phyloP scores from a whole-genome alignment of 2,329 filamentous ascomycete species.

The Ceratocystis alfenasii region DNA sequence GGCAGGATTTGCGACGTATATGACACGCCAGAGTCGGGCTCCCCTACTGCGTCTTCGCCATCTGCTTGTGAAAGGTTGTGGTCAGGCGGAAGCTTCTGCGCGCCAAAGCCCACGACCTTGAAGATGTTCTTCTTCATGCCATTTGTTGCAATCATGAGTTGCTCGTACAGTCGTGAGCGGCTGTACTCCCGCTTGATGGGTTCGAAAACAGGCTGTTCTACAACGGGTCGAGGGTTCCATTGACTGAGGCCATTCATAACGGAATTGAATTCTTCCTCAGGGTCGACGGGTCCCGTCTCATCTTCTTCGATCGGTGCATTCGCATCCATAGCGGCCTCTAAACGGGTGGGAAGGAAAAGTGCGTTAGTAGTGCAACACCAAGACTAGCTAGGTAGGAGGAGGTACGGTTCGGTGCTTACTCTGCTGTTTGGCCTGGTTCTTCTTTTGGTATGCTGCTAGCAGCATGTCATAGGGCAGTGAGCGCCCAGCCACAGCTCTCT shows the following conservation, averaged over 20 bases:
- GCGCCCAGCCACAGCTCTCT: constrained; percentile 73
- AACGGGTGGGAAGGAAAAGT: constrained; percentile 22
- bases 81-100: constrained; percentile 41
- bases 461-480: constrained; percentile 89
- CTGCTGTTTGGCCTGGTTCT: constrained; percentile 96
- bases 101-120: constrained; percentile 44
- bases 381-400: constrained; percentile 15
- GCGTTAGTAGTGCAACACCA: constrained; percentile 15
- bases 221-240: constrained; percentile 66
- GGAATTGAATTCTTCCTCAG: constrained; percentile 81
- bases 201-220: constrained; percentile 50
- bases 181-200: constrained; percentile 54
- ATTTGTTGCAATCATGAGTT: constrained; percentile 54
- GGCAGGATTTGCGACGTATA: constrained; percentile 29
- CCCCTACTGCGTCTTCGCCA: constrained; percentile 46
- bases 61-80: constrained; percentile 33
- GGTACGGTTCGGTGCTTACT: constrained; percentile 45
- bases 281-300: constrained; percentile 72
- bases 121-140: constrained; percentile 55
- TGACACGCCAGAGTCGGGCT: constrained; percentile 38
- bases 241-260: constrained; percentile 72
- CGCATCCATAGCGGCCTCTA: constrained; percentile 87
- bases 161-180: constrained; percentile 50
- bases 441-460: constrained; percentile 81
- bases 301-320: constrained; percentile 84